Base-by-base conservation (phyloP, 2,329 filamentous ascomycete genomes). In the Periglandula ipomoeae region DNA sequence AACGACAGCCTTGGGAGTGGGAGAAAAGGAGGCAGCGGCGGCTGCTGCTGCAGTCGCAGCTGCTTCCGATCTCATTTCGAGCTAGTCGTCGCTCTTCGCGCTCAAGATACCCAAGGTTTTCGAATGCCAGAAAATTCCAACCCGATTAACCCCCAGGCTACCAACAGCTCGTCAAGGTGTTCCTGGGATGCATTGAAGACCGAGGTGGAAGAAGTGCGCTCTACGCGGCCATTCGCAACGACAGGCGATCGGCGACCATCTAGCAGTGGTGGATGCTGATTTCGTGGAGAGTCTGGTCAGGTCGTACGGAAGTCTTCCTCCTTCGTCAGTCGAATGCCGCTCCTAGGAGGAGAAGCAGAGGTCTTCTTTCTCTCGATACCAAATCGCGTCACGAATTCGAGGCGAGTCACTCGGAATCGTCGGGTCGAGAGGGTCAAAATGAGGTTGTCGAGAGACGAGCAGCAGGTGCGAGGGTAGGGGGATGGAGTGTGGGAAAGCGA, bases 31-130 rank as follows among this genome's bases (percentile, higher is more conserved):
- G 40, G 48, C 47, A 11, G 39, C 50, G 4, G 47, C 47, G 5
- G 39, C 47, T n/a, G 50, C 43, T 10, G 41, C 46, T 13, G 47
- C 39, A 26, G 38, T 52, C n/a, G 45, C 37, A 23, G 37, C 47
- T 40, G 50, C 43, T 30, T 50, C 47, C 34, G 44, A 44, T 41
- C 44, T 47, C 50, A 52, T 52, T 27, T 47, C 47, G 38, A 27
- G 30, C 26, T 15, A 20, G 26, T 15, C 15, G 37, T 24, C 45
- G 30, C 45, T 22, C 6, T 35, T 34, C 11, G 24, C 43, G 26
- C 22, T 26, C 32, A 5, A 32, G 24, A 9, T 13, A 38, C 44
- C 24, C 23, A 32, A 26, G 30, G 13, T 34, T 30, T 3, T 13
- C 30, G 34, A 40, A 27, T 13, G 10, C 15, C n/a, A 46, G 19